Evolutionary conservation across 352 stramenopile species (phyloP).

Genomic region (Phytopythium boreale): DNA sequence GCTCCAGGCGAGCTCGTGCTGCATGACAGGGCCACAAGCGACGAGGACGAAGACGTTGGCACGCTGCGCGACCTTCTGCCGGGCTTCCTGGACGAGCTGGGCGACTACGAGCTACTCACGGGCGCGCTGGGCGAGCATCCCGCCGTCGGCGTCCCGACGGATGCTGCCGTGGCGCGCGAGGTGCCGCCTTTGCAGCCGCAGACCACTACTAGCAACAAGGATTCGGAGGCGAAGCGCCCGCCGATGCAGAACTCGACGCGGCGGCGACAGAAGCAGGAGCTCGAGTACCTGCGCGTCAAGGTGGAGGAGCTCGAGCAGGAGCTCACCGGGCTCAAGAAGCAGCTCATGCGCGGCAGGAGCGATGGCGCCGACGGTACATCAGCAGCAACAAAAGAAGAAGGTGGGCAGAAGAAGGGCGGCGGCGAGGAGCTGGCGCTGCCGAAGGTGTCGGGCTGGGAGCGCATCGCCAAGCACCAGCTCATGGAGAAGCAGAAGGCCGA

Average conservation of each 20-base stretch:
- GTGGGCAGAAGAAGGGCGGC: background rate
- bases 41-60: conserved; percentile 10
- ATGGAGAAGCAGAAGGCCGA: conserved; percentile 24
- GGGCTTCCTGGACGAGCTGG: conserved; percentile 29
- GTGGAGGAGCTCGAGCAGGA: conserved; percentile 39
- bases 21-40: background rate
- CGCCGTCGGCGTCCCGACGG: background rate
- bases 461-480: conserved; percentile 24
- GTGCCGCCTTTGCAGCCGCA: background rate
- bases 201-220: background rate
- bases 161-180: background rate
- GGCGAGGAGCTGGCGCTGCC: background rate
- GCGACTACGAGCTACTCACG: conserved; percentile 17
- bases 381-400: background rate
- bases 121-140: background rate
- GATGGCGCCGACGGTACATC: background rate
- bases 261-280: conserved; percentile 50
- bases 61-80: conserved; percentile 17
- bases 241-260: conserved; percentile 54
- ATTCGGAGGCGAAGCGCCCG: background rate
- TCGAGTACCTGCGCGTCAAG: conserved; percentile 43
- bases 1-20: background rate
- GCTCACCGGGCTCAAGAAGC: conserved; percentile 16
- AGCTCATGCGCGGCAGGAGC: conserved; percentile 3
- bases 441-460: conserved; percentile 15